These are phyloP conservation scores for Lasiodiplodia hormozganensis DNA, from an alignment of 2,329 filamentous ascomycete genomes.

Conservation along the genomic window DNA sequence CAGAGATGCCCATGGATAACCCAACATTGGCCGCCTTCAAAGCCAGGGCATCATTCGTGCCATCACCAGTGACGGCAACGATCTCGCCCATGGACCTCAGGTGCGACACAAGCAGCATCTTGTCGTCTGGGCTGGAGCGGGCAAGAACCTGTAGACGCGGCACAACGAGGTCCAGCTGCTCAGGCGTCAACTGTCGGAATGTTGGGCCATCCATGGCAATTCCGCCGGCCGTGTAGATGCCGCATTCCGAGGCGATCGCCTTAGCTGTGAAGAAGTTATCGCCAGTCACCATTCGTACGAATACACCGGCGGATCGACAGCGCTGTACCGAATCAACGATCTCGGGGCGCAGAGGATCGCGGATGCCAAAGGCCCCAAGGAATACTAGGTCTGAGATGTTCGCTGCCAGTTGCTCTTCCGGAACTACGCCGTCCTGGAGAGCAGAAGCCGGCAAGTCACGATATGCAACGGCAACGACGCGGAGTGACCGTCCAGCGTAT, in stretches of 20 bases:
- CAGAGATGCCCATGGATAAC: slow-evolving; percentile 49
- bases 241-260: slow-evolving; percentile 56
- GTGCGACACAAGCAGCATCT: slow-evolving; percentile 68
- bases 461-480: neutral
- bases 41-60: slow-evolving; percentile 51
- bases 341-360: slow-evolving; percentile 84
- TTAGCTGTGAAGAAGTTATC: slow-evolving; percentile 55
- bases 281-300: slow-evolving; percentile 58
- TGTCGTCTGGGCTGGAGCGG: slow-evolving; percentile 73
- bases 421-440: no score
- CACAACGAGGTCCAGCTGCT: slow-evolving; percentile 65
- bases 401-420: no score
- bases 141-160: slow-evolving; percentile 72
- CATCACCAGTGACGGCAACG: slow-evolving; percentile 52
- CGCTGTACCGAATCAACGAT: slow-evolving; percentile 63
- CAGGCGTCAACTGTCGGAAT: slow-evolving; percentile 61
- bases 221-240: slow-evolving; percentile 47
- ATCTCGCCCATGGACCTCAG: slow-evolving; percentile 67
- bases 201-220: slow-evolving; percentile 53
- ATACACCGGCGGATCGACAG: slow-evolving; percentile 54
- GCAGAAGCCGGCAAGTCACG: no score
- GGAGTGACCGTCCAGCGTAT: neutral
- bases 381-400: slow-evolving; percentile 65
- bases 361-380: slow-evolving; percentile 80
- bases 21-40: slow-evolving; percentile 50